Evolutionary conservation across 495 filamentous ascomycete genomes (phyloP).

Genomic region (Penicillium subrubescens): DNA sequence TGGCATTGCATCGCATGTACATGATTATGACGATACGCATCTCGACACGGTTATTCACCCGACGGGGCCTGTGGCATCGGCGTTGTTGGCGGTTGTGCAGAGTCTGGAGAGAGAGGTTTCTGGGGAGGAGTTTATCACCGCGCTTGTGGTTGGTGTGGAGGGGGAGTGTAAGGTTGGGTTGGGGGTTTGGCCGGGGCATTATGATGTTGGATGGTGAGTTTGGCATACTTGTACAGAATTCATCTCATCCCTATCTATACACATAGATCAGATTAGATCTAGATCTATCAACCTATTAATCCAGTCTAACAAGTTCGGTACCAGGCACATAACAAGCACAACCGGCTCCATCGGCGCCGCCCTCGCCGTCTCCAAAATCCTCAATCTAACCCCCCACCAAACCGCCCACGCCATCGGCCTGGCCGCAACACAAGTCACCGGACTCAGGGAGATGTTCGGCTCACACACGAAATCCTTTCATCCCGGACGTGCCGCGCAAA

Average conservation of each 20-base stretch:
- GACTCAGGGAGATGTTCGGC: neutral
- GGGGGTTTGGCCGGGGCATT: neutral
- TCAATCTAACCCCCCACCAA: neutral
- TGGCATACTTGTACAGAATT: neutral
- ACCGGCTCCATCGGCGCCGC: slow-evolving; percentile 55
- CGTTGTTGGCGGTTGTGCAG: neutral
- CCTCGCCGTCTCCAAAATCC: slow-evolving; percentile 30
- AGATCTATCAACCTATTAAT: no score
- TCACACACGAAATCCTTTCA: neutral
- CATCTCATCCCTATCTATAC: neutral
- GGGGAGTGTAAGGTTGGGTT: neutral
- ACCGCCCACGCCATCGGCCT: neutral
- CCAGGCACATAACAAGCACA: slow-evolving; percentile 54
- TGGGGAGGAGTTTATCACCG: neutral
- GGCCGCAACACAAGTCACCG: neutral
- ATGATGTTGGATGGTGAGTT: neutral
- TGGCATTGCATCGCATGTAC: neutral
- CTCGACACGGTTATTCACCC: neutral
- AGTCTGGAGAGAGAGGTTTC: neutral
- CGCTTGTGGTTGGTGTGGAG: neutral
- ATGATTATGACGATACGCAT: neutral
- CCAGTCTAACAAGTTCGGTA: neutral
- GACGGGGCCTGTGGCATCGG: neutral
- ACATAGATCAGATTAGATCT: no score
- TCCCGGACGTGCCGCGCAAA: neutral